phyloP scores from a whole-genome alignment of 805 yeast genomes.

The Kodamaea kakaduensis region DNA sequence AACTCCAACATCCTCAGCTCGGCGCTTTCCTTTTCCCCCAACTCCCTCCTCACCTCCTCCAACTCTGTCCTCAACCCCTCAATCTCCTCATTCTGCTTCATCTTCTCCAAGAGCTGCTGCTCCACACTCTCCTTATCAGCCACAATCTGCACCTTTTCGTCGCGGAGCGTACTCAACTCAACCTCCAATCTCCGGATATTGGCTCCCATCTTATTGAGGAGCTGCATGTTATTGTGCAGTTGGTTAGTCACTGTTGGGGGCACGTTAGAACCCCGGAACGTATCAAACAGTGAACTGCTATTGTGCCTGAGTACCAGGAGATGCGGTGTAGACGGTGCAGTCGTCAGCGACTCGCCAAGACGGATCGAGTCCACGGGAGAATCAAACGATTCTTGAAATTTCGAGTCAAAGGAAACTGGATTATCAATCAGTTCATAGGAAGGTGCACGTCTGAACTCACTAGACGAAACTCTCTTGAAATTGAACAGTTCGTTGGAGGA shows the following conservation, averaged over 20 bases:
- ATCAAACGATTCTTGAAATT: conserved; percentile 1
- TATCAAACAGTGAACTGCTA: conserved; percentile 3
- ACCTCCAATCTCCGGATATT: conserved; percentile 77
- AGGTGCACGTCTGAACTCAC: too few relatives aligned
- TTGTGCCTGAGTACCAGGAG: not conserved
- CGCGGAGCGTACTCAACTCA: conserved; percentile 62
- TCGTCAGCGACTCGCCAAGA: conserved; percentile 47
- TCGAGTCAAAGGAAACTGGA: conserved; percentile 1
- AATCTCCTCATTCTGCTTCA: conserved; percentile 24
- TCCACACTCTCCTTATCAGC: conserved; percentile 64
- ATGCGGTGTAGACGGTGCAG: conserved; percentile 16
- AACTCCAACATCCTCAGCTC: conserved; percentile 61
- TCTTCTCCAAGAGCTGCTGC: conserved; percentile 54
- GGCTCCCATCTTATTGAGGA: conserved; percentile 69
- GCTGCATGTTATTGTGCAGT: conserved; percentile 43
- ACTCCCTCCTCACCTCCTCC: conserved; percentile 19
- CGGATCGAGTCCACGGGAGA: too few relatives aligned
- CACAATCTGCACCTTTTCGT: conserved; percentile 52
- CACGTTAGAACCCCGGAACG: conserved; percentile 1
- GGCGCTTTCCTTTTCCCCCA: conserved; percentile 34
- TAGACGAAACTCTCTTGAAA: too few relatives aligned
- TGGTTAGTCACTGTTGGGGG: conserved; percentile 5
- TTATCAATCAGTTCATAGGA: too few relatives aligned
- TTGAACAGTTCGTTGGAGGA: too few relatives aligned
- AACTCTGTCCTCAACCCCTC: conserved; percentile 28